A percentile compares a stretch with the other conserved stretches of the same genome.
These are phyloP conservation scores for Warburgia ugandensis DNA, from an alignment of 164 flowering plant species.

Conservation along the genomic window DNA sequence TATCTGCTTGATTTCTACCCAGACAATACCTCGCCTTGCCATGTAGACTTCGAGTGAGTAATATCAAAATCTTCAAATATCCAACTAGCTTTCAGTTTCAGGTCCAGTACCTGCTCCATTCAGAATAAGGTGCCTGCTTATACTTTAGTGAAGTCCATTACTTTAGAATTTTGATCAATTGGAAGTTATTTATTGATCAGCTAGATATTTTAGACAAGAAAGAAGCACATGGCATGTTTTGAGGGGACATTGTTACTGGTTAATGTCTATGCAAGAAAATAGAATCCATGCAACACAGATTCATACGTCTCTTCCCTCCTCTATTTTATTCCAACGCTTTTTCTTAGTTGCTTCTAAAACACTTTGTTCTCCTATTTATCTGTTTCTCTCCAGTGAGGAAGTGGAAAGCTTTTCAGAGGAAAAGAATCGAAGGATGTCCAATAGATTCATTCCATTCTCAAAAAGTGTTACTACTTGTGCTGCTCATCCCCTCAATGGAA, in stretches of 20 bases:
- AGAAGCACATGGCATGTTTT: background rate
- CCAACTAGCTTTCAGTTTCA: background rate
- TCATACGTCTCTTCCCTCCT: background rate
- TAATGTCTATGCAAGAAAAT: background rate
- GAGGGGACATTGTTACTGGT: background rate
- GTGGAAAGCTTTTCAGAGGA: constrained; percentile 8
- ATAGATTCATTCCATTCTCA: constrained; percentile 51
- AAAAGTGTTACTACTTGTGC: constrained; percentile 66
- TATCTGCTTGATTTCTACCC: constrained; percentile 86
- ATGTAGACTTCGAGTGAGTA: constrained; percentile 73
- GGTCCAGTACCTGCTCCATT: background rate
- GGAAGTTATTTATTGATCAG: background rate
- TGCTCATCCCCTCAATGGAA: constrained; percentile 69
- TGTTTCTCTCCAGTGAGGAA: constrained; percentile 36
- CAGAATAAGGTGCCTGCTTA: background rate
- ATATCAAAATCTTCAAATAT: background rate
- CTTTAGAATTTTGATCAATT: background rate
- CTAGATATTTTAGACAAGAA: background rate
- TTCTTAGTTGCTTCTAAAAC: background rate
- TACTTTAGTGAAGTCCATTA: background rate
- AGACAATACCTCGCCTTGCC: constrained; percentile 59
- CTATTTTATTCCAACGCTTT: background rate
- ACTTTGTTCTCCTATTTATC: background rate
- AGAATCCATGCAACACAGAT: background rate
- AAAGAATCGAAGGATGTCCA: constrained; percentile 22